phyloP scores from a whole-genome alignment of 2,329 filamentous ascomycete species.

The Tolypocladium sp. region DNA sequence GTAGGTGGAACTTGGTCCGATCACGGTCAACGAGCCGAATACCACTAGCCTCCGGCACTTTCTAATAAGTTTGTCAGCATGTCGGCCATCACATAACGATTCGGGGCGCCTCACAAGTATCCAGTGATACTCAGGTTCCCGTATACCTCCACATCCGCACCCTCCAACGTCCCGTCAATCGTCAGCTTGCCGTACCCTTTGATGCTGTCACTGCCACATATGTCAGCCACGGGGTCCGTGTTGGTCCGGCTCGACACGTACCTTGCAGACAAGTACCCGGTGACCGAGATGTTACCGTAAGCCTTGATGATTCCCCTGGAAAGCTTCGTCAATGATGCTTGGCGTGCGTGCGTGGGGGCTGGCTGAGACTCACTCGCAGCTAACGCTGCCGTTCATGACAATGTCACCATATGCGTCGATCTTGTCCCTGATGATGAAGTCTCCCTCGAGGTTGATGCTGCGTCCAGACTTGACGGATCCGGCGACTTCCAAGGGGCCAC shows the following conservation, averaged over 20 bases:
- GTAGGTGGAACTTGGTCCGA: slow-evolving; percentile 34
- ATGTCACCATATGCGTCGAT: slow-evolving; percentile 38
- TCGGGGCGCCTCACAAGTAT: slow-evolving; percentile 23
- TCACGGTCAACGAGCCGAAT: slow-evolving; percentile 36
- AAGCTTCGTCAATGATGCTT: not conserved
- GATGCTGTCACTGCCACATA: slow-evolving; percentile 27
- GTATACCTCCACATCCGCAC: slow-evolving; percentile 35
- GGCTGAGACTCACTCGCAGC: slow-evolving; percentile 27
- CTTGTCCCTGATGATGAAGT: slow-evolving; percentile 32
- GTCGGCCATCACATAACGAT: not conserved
- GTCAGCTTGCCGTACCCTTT: slow-evolving; percentile 38
- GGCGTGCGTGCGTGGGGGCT: not conserved
- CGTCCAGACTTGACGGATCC: slow-evolving; percentile 37
- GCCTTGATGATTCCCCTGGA: slow-evolving; percentile 34
- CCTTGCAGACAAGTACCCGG: slow-evolving; percentile 28
- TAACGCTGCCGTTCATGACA: slow-evolving; percentile 30
- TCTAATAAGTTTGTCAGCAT: slow-evolving; percentile 10
- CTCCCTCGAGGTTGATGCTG: slow-evolving; percentile 32
- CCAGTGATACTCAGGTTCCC: slow-evolving; percentile 36
- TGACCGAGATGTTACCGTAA: slow-evolving; percentile 34
- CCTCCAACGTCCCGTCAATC: slow-evolving; percentile 31
- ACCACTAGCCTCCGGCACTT: slow-evolving; percentile 34
- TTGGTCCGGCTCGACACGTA: slow-evolving; percentile 11
- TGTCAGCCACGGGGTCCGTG: slow-evolving; percentile 5
- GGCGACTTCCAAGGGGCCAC: slow-evolving; percentile 36